Evolutionary conservation across 331 rosid genomes (phyloP).

Genomic region (Quercus lobata): DNA sequence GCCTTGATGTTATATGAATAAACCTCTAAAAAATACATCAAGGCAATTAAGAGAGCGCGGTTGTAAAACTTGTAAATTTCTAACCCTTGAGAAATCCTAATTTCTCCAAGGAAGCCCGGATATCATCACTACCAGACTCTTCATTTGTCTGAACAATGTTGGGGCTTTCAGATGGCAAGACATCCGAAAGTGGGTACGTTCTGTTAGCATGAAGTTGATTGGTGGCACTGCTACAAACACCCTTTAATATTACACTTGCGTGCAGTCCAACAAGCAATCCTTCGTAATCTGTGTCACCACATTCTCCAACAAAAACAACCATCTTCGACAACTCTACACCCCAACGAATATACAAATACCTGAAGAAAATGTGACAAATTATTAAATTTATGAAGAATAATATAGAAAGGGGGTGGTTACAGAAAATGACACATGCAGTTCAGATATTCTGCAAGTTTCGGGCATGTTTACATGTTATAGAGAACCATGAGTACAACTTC

Average conservation of each 20-base stretch:
- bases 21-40: not conserved
- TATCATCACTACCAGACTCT: constrained; percentile 53
- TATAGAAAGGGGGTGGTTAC: not conserved
- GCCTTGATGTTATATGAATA: not conserved
- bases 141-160: constrained; percentile 63
- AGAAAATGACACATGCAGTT: no score
- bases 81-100: constrained; percentile 55
- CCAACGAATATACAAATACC: constrained; percentile 96
- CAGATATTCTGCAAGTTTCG: not conserved
- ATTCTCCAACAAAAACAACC: constrained; percentile 91
- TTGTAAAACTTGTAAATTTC: not conserved
- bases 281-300: constrained; percentile 96
- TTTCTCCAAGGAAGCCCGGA: constrained; percentile 63
- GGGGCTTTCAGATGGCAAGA: constrained; percentile 67
- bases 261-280: constrained; percentile 86
- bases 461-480: not conserved
- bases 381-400: constrained; percentile 1
- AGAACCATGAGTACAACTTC: not conserved
- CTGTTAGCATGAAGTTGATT: constrained; percentile 72
- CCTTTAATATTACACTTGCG: constrained; percentile 74
- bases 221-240: constrained; percentile 65
- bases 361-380: constrained; percentile 27
- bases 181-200: constrained; percentile 93
- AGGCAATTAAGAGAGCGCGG: constrained; percentile 6
- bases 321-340: constrained; percentile 88